phyloP scores from a whole-genome alignment of 1,284 basidiomycete species.

The Athelia sp. region DNA sequence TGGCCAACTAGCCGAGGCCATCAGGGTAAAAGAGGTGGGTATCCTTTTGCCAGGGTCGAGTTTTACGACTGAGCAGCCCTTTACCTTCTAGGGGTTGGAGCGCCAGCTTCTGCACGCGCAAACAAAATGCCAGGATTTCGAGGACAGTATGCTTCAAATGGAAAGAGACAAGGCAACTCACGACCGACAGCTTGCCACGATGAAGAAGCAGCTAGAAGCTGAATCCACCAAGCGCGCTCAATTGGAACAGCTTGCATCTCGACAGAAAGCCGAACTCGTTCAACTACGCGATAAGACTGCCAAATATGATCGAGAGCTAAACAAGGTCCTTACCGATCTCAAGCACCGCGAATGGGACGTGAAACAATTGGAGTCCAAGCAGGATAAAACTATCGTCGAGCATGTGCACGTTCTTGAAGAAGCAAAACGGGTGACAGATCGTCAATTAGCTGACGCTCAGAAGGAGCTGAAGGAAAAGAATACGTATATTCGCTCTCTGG shows the following conservation, averaged over 20 bases:
- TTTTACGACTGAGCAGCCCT: conserved; percentile 3
- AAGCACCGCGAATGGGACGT: conserved; percentile 84
- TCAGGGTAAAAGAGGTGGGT: conserved; percentile 69
- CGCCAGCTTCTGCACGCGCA: conserved; percentile 71
- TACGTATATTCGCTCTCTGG: conserved; percentile 77
- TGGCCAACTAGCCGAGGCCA: conserved; percentile 55
- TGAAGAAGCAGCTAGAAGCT: conserved; percentile 64
- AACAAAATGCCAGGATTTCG: conserved; percentile 77
- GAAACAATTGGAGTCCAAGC: conserved; percentile 78
- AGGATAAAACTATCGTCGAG: conserved; percentile 98
- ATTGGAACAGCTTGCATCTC: conserved; percentile 63
- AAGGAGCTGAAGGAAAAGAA: conserved; percentile 70
- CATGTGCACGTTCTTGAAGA: conserved; percentile 98
- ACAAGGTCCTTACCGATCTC: conserved; percentile 74
- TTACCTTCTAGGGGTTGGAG: conserved; percentile 61
- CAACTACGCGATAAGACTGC: conserved; percentile 66
- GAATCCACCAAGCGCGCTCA: conserved; percentile 69
- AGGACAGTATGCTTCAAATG: conserved; percentile 81
- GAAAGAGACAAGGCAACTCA: conserved; percentile 79
- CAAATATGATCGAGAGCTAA: conserved; percentile 79
- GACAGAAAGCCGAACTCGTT: conserved; percentile 64
- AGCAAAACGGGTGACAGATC: conserved; percentile 93
- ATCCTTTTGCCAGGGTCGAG: neutral
- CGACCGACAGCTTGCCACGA: conserved; percentile 66
- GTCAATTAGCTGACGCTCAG: conserved; percentile 82